Evolutionary conservation across 139 green algal species (phyloP), one percentile per base, ranked within the genome.

Genomic region (Coccomyxa sp.): DNA sequence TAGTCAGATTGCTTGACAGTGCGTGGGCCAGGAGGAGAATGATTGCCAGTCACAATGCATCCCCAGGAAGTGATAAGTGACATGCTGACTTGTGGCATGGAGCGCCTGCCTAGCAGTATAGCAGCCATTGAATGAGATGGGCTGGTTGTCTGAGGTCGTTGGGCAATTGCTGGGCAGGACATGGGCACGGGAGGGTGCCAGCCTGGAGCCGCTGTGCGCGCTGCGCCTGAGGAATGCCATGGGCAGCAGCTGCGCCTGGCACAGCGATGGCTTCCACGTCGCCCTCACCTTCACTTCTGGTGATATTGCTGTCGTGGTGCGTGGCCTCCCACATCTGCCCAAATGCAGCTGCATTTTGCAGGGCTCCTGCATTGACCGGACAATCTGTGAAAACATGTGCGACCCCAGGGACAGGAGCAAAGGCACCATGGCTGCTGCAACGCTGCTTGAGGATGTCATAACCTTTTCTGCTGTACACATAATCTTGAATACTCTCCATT

Each of bases 161-260:
- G 16, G 44, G 44, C 14, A 16, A 12, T 16, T 58, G 44, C 14
- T 16, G 44, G 14, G 12, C 14, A 16, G 12, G 2, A 34, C 64
- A 2, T 36, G 64, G 64, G n/a, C 64, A 16, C 64, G 5, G 1
- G 29, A 71, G 27, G 27, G 10, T 34, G 27, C 33, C 64, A 34
- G 2, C 64, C 64, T 36, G 24, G 33, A 22, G 24, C 38, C 44
- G 8, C 40, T 77, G 33, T 77, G 40, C 40, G 73, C 34, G 44
- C 22, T 76, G 5, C 70, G 70, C 14, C 44, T 82, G 70, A 44
- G 77, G 31, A n/a, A 37, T 7, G 78, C 38, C 33, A 82, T 82
- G 44, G 71, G 41, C 73, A 41, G 64, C 40, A 70, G 34, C n/a
- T 70, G 40, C 34, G 70, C 78, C 35, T 82, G 50, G 69, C 40